These are phyloP conservation scores for Coemansia aciculifera DNA, from an alignment of 192 early-diverging fungal genomes.

Conservation along the genomic window DNA sequence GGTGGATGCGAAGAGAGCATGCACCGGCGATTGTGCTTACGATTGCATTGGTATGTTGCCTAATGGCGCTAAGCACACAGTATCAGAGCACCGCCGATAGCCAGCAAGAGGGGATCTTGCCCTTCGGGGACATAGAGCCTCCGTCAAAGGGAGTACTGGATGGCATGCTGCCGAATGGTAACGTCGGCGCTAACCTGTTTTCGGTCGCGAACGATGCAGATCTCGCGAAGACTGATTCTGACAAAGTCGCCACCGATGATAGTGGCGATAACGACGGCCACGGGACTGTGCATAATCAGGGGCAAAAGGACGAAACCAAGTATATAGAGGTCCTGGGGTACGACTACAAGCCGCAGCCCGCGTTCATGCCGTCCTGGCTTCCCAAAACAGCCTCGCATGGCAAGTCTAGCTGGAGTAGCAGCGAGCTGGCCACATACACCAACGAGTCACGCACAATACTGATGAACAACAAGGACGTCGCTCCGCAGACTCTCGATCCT, in stretches of 20 bases:
- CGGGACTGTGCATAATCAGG: background rate
- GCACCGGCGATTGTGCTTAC: slow-evolving; percentile 3
- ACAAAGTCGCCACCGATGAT: background rate
- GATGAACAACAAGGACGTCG: slow-evolving; percentile 31
- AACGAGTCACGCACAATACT: slow-evolving; percentile 34
- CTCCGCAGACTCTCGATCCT: slow-evolving; percentile 32
- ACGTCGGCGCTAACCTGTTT: background rate
- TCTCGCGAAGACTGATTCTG: background rate
- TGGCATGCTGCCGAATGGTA: background rate
- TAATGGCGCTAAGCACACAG: slow-evolving; percentile 5
- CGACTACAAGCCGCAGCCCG: slow-evolving; percentile 28
- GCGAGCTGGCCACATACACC: slow-evolving; percentile 10
- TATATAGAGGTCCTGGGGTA: slow-evolving; percentile 43
- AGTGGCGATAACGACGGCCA: background rate
- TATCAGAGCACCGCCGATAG: background rate
- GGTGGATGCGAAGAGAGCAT: slow-evolving; percentile 17
- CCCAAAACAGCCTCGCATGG: slow-evolving; percentile 15
- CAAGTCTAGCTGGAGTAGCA: slow-evolving; percentile 1
- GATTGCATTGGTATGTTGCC: slow-evolving; percentile 9
- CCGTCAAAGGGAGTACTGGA: background rate
- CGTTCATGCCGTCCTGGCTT: slow-evolving; percentile 44
- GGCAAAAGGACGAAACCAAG: background rate
- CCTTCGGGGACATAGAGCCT: background rate
- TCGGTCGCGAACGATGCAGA: background rate
- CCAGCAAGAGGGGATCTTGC: background rate